Percentiles rank a stretch among this genome's conserved stretches.
phyloP scores from a whole-genome alignment of 2,329 filamentous ascomycete genomes.

The Parastagonospora avenae region DNA sequence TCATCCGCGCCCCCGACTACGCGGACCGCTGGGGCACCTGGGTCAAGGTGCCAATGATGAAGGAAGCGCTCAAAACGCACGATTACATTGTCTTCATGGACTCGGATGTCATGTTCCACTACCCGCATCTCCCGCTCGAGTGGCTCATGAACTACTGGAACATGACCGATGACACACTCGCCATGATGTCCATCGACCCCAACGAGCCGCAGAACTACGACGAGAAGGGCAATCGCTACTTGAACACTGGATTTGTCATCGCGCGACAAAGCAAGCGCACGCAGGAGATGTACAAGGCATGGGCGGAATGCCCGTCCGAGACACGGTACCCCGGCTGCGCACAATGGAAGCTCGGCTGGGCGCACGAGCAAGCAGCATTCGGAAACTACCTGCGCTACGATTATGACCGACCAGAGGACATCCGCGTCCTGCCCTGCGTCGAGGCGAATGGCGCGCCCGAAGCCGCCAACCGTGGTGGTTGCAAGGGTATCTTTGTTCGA shows the following conservation, averaged over 20 bases:
- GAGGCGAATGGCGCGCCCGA: constrained; percentile 47
- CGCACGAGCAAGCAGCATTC: constrained; percentile 48
- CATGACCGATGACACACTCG: constrained; percentile 50
- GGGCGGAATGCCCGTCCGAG: constrained; percentile 46
- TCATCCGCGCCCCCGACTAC: constrained; percentile 52
- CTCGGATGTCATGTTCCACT: constrained; percentile 55
- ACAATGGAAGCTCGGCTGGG: constrained; percentile 43
- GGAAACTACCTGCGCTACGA: constrained; percentile 48
- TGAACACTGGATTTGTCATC: constrained; percentile 55
- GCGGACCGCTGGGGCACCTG: constrained; percentile 53
- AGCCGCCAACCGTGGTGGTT: constrained; percentile 39
- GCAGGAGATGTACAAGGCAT: constrained; percentile 46
- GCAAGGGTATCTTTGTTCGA: constrained; percentile 47
- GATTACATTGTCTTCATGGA: constrained; percentile 57
- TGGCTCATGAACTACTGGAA: constrained; percentile 60
- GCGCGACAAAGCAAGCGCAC: constrained; percentile 48
- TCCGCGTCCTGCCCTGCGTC: constrained; percentile 45
- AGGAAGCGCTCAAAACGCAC: constrained; percentile 48
- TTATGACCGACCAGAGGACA: constrained; percentile 44
- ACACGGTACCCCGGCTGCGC: constrained; percentile 42
- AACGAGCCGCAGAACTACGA: constrained; percentile 51
- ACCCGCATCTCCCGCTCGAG: constrained; percentile 55
- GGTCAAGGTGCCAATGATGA: constrained; percentile 57
- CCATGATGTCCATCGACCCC: constrained; percentile 56
- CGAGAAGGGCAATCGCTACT: constrained; percentile 45